Conservation (phyloP, 129 eudicot genomes). For the Tagetes patula region DNA sequence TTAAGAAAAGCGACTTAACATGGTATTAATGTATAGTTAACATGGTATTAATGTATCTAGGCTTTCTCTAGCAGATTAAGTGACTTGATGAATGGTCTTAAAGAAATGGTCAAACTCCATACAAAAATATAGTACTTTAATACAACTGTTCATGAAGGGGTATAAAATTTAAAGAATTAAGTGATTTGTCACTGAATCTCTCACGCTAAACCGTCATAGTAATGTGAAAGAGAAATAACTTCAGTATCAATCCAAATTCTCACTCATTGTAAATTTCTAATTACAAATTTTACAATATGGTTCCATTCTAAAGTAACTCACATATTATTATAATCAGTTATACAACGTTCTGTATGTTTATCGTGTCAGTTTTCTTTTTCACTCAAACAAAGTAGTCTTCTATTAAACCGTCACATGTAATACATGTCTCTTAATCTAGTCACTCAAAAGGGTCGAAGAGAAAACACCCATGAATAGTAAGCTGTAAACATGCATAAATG, state of each 20-base stretch:
- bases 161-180: not conserved
- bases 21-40: not conserved
- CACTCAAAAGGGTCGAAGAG: not conserved
- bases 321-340: constrained; percentile 13
- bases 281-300: not conserved
- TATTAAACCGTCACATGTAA: constrained; percentile 5
- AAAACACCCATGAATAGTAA: constrained; percentile 1
- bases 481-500: constrained; percentile 2
- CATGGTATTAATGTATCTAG: not conserved
- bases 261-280: not conserved
- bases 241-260: constrained; percentile 1
- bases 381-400: not conserved
- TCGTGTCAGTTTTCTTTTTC: not conserved
- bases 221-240: constrained; percentile 11
- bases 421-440: not conserved
- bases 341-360: not conserved
- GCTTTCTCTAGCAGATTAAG: constrained; percentile 20
- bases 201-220: not conserved
- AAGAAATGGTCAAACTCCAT: not conserved
- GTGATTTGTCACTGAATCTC: not conserved
- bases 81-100: constrained; percentile 4
- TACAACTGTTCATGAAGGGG: constrained; percentile 11
- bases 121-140: not conserved
- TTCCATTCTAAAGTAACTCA: not conserved
- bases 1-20: not conserved